phyloP scores from a whole-genome alignment of 176 grass and related monocot species.

The Neostapfia colusana region DNA sequence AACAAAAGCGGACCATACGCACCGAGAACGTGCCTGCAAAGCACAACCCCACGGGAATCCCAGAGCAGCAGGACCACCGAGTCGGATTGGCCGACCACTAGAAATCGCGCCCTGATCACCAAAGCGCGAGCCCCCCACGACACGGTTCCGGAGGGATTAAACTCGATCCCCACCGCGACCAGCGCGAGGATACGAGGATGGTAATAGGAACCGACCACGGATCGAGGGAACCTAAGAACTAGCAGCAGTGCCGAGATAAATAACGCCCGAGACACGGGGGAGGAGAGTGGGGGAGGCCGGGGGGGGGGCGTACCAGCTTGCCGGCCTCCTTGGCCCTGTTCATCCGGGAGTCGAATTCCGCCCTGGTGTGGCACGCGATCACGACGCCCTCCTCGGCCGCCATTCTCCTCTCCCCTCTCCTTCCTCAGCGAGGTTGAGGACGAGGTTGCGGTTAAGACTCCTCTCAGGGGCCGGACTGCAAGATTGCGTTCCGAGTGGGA shows the following conservation, averaged over 20 bases:
- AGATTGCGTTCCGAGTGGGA: not conserved
- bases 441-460: not conserved
- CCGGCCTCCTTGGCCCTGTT: slow-evolving; percentile 32
- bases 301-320: slow-evolving; percentile 50
- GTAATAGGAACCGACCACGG: not conserved
- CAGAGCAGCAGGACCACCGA: too few relatives aligned
- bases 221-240: not conserved
- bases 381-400: slow-evolving; percentile 61
- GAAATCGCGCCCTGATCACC: not conserved
- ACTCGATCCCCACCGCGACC: not conserved
- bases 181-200: not conserved
- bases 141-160: not conserved
- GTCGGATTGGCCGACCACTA: not conserved
- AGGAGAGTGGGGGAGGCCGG: too few relatives aligned
- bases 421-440: not conserved
- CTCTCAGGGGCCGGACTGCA: not conserved
- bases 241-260: too few relatives aligned
- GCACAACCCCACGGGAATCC: too few relatives aligned
- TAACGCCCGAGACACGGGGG: too few relatives aligned
- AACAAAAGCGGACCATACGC: not conserved
- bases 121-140: too few relatives aligned
- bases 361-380: slow-evolving; percentile 68
- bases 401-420: too few relatives aligned
- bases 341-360: slow-evolving; percentile 47
- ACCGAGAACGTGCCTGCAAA: not conserved